Percentiles rank a stretch among this genome's conserved stretches.
phyloP scores from a whole-genome alignment of 169 alveolate species.

The Cryptosporidium ryanae region DNA sequence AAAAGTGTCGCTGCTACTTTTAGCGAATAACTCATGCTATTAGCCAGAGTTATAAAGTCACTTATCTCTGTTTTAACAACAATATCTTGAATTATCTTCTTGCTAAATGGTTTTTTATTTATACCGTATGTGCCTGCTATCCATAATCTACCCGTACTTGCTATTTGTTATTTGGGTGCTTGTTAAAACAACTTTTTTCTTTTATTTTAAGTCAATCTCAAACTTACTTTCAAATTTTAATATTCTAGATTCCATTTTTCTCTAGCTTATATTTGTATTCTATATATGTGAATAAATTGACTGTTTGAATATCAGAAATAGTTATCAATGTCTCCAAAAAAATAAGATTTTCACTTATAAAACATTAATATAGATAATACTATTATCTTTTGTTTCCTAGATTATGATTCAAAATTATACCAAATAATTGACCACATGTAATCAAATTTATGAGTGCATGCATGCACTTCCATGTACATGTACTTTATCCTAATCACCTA shows the following conservation, averaged over 20 bases:
- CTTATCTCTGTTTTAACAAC: constrained; percentile 8
- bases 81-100: constrained; percentile 49
- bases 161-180: constrained; percentile 1
- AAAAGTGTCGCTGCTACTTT: constrained; percentile 43
- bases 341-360: not conserved
- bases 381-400: not conserved
- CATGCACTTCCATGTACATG: too few species aligned
- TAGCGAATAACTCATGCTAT: constrained; percentile 46
- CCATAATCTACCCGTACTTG: constrained; percentile 56
- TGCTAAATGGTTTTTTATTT: constrained; percentile 39
- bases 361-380: too few species aligned
- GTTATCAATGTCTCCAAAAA: too few species aligned
- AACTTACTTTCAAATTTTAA: constrained; percentile 67
- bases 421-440: too few species aligned
- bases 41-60: constrained; percentile 26
- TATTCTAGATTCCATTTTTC: constrained; percentile 49
- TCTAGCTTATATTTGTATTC: too few species aligned
- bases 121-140: constrained; percentile 67
- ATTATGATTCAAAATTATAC: not conserved
- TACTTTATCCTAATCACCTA: too few species aligned
- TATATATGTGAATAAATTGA: too few species aligned
- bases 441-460: too few species aligned
- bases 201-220: not conserved
- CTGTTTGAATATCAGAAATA: too few species aligned
- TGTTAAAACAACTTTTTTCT: not conserved